Conservation (phyloP, 306 rosid species). For the Cyamopsis tetragonoloba region DNA sequence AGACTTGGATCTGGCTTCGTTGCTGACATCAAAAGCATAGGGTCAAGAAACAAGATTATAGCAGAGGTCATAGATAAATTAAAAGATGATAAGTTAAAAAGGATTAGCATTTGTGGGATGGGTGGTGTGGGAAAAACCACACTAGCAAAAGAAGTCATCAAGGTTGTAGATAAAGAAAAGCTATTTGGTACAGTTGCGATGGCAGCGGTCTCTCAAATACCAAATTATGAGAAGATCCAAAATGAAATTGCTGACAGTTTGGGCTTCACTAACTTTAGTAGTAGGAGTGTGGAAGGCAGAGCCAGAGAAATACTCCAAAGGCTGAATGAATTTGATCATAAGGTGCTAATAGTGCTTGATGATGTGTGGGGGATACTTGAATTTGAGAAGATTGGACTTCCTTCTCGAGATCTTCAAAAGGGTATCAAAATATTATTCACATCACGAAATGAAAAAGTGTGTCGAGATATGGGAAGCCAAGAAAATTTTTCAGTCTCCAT, state of each 20-base stretch:
- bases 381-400: slow-evolving; percentile 27
- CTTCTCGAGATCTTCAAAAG: not conserved
- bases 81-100: not conserved
- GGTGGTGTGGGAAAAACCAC: slow-evolving; percentile 33
- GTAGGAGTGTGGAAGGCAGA: not conserved
- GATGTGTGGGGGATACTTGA: slow-evolving; percentile 36
- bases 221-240: not conserved
- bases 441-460: slow-evolving; percentile 28
- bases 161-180: not conserved
- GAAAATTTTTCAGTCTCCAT: not conserved
- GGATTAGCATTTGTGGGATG: slow-evolving; percentile 27
- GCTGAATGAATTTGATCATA: not conserved
- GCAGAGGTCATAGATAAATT: not conserved
- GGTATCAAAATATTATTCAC: slow-evolving; percentile 33
- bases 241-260: slow-evolving; percentile 2
- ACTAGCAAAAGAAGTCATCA: slow-evolving; percentile 12
- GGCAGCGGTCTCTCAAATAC: slow-evolving; percentile 14
- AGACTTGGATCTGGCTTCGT: slow-evolving; percentile 9
- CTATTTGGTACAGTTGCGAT: slow-evolving; percentile 18
- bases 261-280: not conserved
- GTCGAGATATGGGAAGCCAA: slow-evolving; percentile 5
- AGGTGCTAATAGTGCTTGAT: slow-evolving; percentile 32
- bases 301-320: not conserved
- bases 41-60: not conserved
- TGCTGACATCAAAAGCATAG: slow-evolving; percentile 1